Base-by-base conservation (phyloP, 169 alveolate species). In the Plasmodium gonderi region DNA sequence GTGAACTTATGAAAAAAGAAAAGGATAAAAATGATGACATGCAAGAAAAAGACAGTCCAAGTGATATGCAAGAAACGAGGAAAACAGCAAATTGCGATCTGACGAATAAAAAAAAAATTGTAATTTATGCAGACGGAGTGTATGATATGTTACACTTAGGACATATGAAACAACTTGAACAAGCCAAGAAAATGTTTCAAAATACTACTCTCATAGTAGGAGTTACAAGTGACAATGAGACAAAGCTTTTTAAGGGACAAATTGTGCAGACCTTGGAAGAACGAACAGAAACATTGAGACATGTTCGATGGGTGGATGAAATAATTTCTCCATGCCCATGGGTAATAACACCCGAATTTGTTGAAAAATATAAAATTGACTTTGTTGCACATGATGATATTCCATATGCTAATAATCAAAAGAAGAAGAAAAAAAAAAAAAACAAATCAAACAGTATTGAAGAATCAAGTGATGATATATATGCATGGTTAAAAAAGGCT, bases 131-230 rank as follows among this genome's bases (percentile, higher is more conserved):
- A n/a, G 95, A 93, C 31, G 99, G 99, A 0, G 99, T 98, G 40
- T 99, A 98, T 92, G 99, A 99, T 91, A 96, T 98, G 96, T 96
- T 98, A 68, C 99, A 99, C 91, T 93, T 98, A 79, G 99, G 99
- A 5, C 99, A 99, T 91, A 98, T 98, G 90, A 96, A 98, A 78
- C 99, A 98, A 51, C 92, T 99, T 17, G 99, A 99, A 78, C 99
- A 98, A 92, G 99, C 99, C 49, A 99, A 99, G 94, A 98, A 98
- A 90, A 92, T 97, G 94, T 98, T 97, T 95, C 95, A 96, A 36
- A 96, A 98, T 79, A 98, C 97, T 0, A 95, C 96, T 91, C 95
- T 98, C 67, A 97, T 99, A 3, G 99, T 98, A 26, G 99, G 99
- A 3, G 99, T 99, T 9, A 96, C 99, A 47, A 95, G 98, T 3